phyloP scores from a whole-genome alignment of 2,329 filamentous ascomycete genomes.

The Cladosporium oxysporum region DNA sequence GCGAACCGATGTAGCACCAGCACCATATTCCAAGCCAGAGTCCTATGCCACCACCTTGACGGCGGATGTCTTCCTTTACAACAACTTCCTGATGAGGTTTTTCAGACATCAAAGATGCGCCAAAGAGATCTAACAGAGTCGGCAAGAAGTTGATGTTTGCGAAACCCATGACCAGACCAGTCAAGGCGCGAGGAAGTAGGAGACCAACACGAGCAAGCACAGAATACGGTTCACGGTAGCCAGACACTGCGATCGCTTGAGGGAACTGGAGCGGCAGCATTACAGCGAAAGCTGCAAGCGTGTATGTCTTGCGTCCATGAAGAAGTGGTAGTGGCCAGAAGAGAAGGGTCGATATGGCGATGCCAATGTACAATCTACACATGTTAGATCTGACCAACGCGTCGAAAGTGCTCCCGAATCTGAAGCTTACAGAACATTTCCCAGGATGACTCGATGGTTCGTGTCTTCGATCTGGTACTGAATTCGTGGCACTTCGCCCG shows the following conservation, averaged over 20 bases:
- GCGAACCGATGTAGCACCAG: conserved; percentile 73
- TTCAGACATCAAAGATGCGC: conserved; percentile 70
- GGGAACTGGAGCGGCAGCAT: conserved; percentile 74
- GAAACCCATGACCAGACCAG: conserved; percentile 71
- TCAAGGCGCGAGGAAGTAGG: conserved; percentile 63
- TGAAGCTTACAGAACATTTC: conserved; percentile 62
- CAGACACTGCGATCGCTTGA: conserved; percentile 67
- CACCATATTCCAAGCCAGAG: conserved; percentile 79
- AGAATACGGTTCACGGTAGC: conserved; percentile 58
- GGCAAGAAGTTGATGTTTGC: conserved; percentile 76
- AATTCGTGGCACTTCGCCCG: conserved; percentile 75
- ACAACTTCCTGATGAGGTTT: conserved; percentile 73
- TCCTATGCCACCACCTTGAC: conserved; percentile 76
- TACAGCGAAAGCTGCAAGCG: conserved; percentile 66
- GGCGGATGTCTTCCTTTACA: conserved; percentile 65
- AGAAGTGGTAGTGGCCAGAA: conserved; percentile 74
- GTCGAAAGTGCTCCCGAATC: not conserved
- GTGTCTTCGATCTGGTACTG: conserved; percentile 75
- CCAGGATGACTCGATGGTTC: conserved; percentile 66
- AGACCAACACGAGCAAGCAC: conserved; percentile 61
- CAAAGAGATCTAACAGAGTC: conserved; percentile 72
- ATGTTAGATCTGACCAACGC: not conserved
- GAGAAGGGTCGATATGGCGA: conserved; percentile 69
- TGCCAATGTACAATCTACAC: conserved; percentile 64
- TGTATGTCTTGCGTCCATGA: conserved; percentile 76